A percentile compares a stretch with the other conserved stretches of the same genome.
Evolutionary conservation across 306 rosid genomes (phyloP).

Genomic region (Albizia julibrissin): DNA sequence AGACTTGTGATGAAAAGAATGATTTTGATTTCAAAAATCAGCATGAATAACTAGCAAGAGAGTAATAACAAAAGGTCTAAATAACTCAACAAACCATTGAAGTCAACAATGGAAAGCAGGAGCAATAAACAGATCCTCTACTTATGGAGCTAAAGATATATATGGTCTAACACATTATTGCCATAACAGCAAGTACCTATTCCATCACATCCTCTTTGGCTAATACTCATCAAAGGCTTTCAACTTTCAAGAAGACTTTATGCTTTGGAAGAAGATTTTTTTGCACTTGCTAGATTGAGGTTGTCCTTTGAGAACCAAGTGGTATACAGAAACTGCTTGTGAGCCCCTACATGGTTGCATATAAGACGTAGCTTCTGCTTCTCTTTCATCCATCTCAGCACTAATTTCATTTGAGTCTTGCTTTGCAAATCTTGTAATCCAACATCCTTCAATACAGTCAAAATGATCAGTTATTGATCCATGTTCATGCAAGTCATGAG

Average conservation of each 20-base stretch:
- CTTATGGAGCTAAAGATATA: not conserved
- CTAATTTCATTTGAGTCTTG: constrained; percentile 22
- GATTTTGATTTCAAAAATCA: too few relatives aligned
- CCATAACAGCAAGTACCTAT: not conserved
- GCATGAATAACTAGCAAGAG: not conserved
- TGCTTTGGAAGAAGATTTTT: constrained; percentile 9
- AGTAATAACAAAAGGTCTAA: not conserved
- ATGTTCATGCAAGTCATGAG: not conserved
- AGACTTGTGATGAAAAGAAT: not conserved
- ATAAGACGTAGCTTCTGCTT: constrained; percentile 25
- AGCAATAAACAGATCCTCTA: not conserved
- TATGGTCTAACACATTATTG: not conserved
- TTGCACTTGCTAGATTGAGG: not conserved
- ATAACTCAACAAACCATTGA: not conserved
- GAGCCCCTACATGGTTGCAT: constrained; percentile 23
- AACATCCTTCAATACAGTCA: not conserved
- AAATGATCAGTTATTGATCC: not conserved
- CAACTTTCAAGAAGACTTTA: constrained; percentile 1
- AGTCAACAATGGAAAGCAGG: constrained; percentile 11
- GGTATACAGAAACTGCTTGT: constrained; percentile 24
- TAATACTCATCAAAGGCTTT: not conserved
- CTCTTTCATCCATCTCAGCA: constrained; percentile 22
- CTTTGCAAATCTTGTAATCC: constrained; percentile 21
- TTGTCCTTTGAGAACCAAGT: constrained; percentile 15
- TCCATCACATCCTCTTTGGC: not conserved